Percentiles rank a stretch among this genome's conserved stretches.
Conservation (phyloP, 192 early-diverging fungal genomes). For the Chytriomyces hyalinus region DNA sequence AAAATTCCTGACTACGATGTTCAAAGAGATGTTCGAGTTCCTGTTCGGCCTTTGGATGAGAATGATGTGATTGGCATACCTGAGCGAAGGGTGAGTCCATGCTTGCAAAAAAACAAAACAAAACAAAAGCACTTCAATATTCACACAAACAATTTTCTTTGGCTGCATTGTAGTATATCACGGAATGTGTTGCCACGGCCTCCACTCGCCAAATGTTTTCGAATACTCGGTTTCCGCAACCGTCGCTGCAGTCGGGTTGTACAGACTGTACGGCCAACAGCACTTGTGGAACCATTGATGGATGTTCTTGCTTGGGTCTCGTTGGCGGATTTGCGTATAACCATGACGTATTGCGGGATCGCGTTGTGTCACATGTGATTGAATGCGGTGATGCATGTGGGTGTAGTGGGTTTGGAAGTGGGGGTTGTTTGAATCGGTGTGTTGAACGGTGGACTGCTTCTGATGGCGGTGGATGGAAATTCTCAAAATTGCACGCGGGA, state of each 20-base stretch:
- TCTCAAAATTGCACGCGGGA: not conserved
- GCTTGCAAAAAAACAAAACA: too few species aligned
- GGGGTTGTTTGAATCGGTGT: not conserved
- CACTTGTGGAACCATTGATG: not conserved
- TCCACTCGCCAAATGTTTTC: not conserved
- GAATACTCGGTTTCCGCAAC: not conserved
- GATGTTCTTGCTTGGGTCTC: not conserved
- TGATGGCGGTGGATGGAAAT: not conserved
- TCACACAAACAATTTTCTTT: not conserved
- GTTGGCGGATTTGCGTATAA: not conserved
- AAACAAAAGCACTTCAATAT: not conserved
- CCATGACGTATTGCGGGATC: slow-evolving; percentile 17
- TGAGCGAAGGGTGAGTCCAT: not conserved
- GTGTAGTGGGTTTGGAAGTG: not conserved
- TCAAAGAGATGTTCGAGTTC: not conserved
- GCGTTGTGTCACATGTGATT: not conserved
- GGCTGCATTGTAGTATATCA: not conserved
- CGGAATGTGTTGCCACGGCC: not conserved
- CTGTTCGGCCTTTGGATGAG: not conserved
- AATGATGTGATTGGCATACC: not conserved
- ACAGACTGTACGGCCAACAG: not conserved
- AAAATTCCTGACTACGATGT: not conserved
- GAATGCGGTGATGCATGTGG: slow-evolving; percentile 24
- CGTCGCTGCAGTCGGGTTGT: not conserved
- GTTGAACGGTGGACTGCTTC: not conserved